A percentile compares a stretch with the other conserved stretches of the same genome.
phyloP scores from a whole-genome alignment of 495 filamentous ascomycete species.

The Talaromyces thailandensis region DNA sequence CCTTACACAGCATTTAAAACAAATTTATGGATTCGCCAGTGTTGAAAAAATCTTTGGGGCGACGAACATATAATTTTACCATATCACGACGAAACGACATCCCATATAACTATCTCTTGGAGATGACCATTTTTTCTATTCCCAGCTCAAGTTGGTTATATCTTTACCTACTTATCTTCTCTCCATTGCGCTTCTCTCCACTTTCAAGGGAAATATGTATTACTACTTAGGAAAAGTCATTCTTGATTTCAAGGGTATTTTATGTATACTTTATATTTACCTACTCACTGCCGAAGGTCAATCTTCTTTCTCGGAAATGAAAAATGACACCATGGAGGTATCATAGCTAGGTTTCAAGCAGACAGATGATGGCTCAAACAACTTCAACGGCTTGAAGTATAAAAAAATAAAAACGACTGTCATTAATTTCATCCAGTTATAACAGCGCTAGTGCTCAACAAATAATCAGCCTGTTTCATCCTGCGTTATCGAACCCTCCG shows the following conservation, averaged over 20 bases:
- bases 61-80: not conserved
- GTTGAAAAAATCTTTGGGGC: not conserved
- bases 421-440: not conserved
- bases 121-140: too few species aligned
- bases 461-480: conserved; percentile 1
- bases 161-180: not conserved
- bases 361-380: not conserved
- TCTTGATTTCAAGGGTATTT: not conserved
- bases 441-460: not conserved
- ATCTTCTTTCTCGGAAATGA: not conserved
- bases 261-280: not conserved
- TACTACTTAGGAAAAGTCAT: not conserved
- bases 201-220: not conserved
- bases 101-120: too few species aligned
- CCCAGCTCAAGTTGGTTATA: not conserved
- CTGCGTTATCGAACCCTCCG: not conserved
- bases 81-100: not conserved
- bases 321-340: not conserved
- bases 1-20: not conserved
- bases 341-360: not conserved
- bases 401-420: not conserved
- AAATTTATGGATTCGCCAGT: too few species aligned
- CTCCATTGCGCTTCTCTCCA: not conserved
- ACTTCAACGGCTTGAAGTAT: not conserved
- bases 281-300: not conserved